Evolutionary conservation across 495 filamentous ascomycete genomes (phyloP).

Genomic region (Hapsidospora chrysogenum): DNA sequence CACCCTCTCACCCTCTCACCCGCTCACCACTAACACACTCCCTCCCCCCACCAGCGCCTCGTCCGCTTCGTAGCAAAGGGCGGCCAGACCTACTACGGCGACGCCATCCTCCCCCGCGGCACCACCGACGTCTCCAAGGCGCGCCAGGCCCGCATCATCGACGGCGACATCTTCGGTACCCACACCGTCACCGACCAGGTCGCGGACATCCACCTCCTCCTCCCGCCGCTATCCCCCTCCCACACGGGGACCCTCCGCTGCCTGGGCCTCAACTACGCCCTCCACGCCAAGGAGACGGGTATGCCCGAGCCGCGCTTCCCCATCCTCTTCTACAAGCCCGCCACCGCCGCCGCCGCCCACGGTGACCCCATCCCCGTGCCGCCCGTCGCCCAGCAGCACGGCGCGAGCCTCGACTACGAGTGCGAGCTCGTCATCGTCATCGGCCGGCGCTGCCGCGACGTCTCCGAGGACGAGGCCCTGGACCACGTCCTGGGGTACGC

Average conservation of each 20-base stretch:
- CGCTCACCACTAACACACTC: no score
- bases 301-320: conserved; percentile 61
- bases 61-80: conserved; percentile 66
- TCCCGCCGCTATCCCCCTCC: conserved; percentile 49
- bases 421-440: conserved; percentile 71
- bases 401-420: conserved; percentile 63
- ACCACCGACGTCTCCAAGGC: conserved; percentile 49
- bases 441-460: conserved; percentile 50
- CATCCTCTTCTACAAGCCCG: conserved; percentile 71
- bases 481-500: conserved; percentile 67
- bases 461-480: conserved; percentile 48
- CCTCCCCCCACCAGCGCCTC: no score
- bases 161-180: conserved; percentile 57
- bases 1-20: no score
- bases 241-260: conserved; percentile 64
- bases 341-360: conserved; percentile 54
- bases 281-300: conserved; percentile 56
- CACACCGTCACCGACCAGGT: conserved; percentile 54
- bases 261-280: conserved; percentile 66
- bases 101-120: conserved; percentile 58
- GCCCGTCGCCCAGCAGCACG: conserved; percentile 30
- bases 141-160: conserved; percentile 49
- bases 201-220: conserved; percentile 45
- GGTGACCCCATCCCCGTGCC: conserved; percentile 51
- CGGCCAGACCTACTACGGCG: conserved; percentile 65